A percentile compares a stretch with the other conserved stretches of the same genome.
Conservation (phyloP, 768 basidiomycete species). For the Cubamyces sp. region DNA sequence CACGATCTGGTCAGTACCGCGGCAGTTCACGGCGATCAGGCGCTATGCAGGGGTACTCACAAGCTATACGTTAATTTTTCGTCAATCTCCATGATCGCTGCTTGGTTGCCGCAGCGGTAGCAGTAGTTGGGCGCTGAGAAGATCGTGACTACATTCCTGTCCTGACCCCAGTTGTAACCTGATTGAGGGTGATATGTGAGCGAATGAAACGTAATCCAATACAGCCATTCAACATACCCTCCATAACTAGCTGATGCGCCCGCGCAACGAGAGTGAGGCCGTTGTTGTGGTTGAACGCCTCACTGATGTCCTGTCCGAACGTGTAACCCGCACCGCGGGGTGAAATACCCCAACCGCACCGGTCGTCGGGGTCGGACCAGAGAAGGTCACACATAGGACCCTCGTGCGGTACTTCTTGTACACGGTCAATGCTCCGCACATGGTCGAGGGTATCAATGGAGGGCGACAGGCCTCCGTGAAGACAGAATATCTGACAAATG, state of each 20-base stretch:
- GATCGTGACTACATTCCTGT: constrained; percentile 98
- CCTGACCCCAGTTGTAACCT: constrained; percentile 98
- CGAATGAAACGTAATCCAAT: neutral
- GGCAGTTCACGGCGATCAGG: constrained; percentile 7
- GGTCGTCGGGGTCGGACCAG: constrained; percentile 99
- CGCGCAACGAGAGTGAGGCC: constrained; percentile 94
- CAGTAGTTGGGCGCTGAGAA: constrained; percentile 99
- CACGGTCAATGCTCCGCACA: constrained; percentile 97
- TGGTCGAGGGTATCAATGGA: constrained; percentile 99
- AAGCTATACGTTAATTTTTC: constrained; percentile 95
- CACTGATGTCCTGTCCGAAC: constrained; percentile 98
- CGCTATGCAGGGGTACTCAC: constrained; percentile 47
- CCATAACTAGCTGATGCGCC: constrained; percentile 96
- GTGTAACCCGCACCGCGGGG: constrained; percentile 99
- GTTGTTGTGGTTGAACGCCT: constrained; percentile 99
- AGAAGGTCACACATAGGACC: constrained; percentile 99
- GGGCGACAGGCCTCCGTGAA: constrained; percentile 96
- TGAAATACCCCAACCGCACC: constrained; percentile 99
- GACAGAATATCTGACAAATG: constrained; percentile 86
- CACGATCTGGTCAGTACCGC: constrained; percentile 13
- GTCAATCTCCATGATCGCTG: constrained; percentile 99
- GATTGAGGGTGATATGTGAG: neutral
- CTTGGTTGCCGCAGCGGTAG: constrained; percentile 99
- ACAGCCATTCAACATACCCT: constrained; percentile 59
- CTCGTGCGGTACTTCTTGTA: constrained; percentile 99